A percentile compares a stretch with the other conserved stretches of the same genome.
These are phyloP conservation scores for Cyclospora cayetanensis DNA, from an alignment of 169 alveolate species.

Conservation along the genomic window DNA sequence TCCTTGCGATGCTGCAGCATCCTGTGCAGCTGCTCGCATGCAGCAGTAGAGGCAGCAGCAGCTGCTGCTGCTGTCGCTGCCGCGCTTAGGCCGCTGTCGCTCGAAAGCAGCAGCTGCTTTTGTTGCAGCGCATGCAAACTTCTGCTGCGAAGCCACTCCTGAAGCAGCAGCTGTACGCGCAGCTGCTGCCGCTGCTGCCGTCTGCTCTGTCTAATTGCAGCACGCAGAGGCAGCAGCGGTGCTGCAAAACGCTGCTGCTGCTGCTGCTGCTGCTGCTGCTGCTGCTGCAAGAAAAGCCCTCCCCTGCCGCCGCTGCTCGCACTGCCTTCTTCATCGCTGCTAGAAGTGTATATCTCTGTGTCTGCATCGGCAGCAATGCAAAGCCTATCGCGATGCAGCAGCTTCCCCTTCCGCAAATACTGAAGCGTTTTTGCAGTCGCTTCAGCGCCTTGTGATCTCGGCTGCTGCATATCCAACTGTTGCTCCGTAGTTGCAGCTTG, in stretches of 20 bases:
- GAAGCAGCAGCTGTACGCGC: background rate
- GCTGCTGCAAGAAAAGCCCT: too few species aligned
- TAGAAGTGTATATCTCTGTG: slow-evolving; percentile 3
- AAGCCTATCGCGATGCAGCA: slow-evolving; percentile 39
- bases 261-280: slow-evolving; percentile 13
- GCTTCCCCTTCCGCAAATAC: slow-evolving; percentile 33
- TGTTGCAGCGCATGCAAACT: slow-evolving; percentile 48
- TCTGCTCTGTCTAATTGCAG: background rate
- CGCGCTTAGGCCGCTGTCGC: background rate
- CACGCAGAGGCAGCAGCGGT: slow-evolving; percentile 44
- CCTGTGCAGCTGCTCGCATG: background rate
- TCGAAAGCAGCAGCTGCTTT: slow-evolving; percentile 43
- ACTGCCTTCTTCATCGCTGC: background rate
- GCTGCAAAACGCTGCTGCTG: slow-evolving; percentile 58
- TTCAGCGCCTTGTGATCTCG: background rate
- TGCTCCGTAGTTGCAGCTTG: slow-evolving; percentile 37
- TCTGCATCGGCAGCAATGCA: slow-evolving; percentile 38
- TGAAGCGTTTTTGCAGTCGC: slow-evolving; percentile 20
- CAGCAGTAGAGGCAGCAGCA: background rate
- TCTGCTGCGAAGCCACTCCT: background rate
- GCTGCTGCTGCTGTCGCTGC: background rate
- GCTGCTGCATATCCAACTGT: slow-evolving; percentile 46
- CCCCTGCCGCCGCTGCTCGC: slow-evolving; percentile 50
- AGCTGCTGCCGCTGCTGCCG: slow-evolving; percentile 44
- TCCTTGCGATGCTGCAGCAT: slow-evolving; percentile 9